Evolutionary conservation across 1,139 yeast species (phyloP).

Genomic region (Pichia sp.): DNA sequence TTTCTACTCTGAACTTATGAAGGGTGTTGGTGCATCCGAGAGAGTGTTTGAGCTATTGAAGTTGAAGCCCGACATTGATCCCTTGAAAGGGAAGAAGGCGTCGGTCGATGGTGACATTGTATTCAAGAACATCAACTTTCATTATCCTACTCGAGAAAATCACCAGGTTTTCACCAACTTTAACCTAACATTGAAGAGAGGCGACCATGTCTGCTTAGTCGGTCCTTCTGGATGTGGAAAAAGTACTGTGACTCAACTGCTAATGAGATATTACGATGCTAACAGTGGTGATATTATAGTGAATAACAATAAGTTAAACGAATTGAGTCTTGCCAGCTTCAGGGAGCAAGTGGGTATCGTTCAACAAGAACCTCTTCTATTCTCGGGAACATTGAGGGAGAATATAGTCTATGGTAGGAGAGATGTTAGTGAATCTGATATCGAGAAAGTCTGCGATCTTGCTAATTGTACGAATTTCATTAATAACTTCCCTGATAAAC

Average conservation of each 20-base stretch:
- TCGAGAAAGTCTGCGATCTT: constrained; percentile 61
- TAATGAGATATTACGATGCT: constrained; percentile 81
- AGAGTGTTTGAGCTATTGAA: constrained; percentile 47
- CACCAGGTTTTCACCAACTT: constrained; percentile 59
- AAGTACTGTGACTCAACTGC: constrained; percentile 75
- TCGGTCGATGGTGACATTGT: constrained; percentile 48
- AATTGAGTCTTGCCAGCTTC: constrained; percentile 64
- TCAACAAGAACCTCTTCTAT: constrained; percentile 86
- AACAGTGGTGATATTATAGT: constrained; percentile 54
- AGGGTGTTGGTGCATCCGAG: constrained; percentile 56
- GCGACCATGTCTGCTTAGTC: constrained; percentile 87
- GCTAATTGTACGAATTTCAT: constrained; percentile 78
- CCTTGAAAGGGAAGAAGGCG: constrained; percentile 32
- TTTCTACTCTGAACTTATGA: constrained; percentile 55
- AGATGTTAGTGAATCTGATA: constrained; percentile 53
- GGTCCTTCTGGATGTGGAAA: constrained; percentile 99
- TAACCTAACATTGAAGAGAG: constrained; percentile 62
- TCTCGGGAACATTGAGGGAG: constrained; percentile 82
- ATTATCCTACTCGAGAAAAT: constrained; percentile 83
- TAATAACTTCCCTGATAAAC: constrained; percentile 68
- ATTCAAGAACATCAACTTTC: constrained; percentile 61
- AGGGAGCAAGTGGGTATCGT: constrained; percentile 75
- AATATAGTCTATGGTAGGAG: constrained; percentile 75
- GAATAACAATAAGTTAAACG: constrained; percentile 62
- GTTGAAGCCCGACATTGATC: constrained; percentile 41